Percentiles rank a stretch among this genome's conserved stretches.
Evolutionary conservation across 495 filamentous ascomycete genomes (phyloP).

Genomic region (Daldinia grandis): DNA sequence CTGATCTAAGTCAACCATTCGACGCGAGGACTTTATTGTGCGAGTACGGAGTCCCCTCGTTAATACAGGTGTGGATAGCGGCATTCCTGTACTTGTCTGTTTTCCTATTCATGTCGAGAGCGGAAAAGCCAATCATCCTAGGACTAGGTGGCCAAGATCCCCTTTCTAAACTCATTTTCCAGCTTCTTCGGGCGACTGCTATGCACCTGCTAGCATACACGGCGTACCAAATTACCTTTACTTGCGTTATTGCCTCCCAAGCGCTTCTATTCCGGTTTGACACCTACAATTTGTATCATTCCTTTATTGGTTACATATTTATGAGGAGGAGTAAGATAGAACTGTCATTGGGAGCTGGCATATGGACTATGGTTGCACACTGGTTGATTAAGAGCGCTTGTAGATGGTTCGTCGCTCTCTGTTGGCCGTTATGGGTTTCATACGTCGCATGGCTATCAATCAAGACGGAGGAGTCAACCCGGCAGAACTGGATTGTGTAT

Average conservation of each 20-base stretch:
- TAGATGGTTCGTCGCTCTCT: conserved; percentile 6
- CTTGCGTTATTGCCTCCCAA: not conserved
- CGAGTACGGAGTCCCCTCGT: conserved; percentile 27
- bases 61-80: conserved; percentile 27
- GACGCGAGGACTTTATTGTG: conserved; percentile 3
- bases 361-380: conserved; percentile 19
- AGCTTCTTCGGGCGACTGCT: conserved; percentile 37
- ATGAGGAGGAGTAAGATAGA: not conserved
- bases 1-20: not conserved
- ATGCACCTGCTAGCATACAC: conserved; percentile 42
- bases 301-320: not conserved
- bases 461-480: conserved; percentile 8
- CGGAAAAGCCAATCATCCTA: conserved; percentile 21
- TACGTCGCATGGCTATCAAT: conserved; percentile 39
- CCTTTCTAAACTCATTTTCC: conserved; percentile 14
- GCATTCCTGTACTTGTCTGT: conserved; percentile 28
- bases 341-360: conserved; percentile 3
- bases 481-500: conserved; percentile 14
- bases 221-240: conserved; percentile 34
- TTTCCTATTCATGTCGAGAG: conserved; percentile 34
- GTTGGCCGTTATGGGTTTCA: conserved; percentile 20
- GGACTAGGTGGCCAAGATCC: conserved; percentile 5
- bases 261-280: not conserved
- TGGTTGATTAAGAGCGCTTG: conserved; percentile 23
- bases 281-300: not conserved